phyloP scores from a whole-genome alignment of 352 stramenopile genomes.

The Phytophthora foliorum region DNA sequence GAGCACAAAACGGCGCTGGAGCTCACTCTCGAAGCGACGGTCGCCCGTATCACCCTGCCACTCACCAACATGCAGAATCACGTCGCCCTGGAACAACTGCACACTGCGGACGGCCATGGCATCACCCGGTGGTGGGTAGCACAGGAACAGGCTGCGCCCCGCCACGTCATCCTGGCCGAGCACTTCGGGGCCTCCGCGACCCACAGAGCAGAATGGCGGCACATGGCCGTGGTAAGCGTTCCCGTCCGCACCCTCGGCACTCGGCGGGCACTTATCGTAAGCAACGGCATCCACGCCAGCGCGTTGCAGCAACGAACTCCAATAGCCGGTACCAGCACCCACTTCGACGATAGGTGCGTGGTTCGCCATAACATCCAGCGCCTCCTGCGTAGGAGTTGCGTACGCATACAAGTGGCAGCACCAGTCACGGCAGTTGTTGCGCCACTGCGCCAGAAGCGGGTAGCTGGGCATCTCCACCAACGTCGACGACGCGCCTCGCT shows the following conservation, averaged over 20 bases:
- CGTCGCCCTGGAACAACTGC: slow-evolving; percentile 68
- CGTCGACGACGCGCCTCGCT: slow-evolving; percentile 14
- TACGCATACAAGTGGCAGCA: slow-evolving; percentile 81
- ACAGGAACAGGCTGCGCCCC: slow-evolving; percentile 68
- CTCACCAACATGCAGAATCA: slow-evolving; percentile 78
- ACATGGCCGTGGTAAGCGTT: slow-evolving; percentile 78
- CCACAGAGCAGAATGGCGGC: slow-evolving; percentile 70
- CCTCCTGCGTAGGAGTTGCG: slow-evolving; percentile 68
- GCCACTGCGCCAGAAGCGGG: slow-evolving; percentile 74
- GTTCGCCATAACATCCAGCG: slow-evolving; percentile 57
- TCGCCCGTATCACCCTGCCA: slow-evolving; percentile 86
- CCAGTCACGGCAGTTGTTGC: slow-evolving; percentile 84
- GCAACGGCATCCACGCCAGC: slow-evolving; percentile 79
- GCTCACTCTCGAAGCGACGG: slow-evolving; percentile 68
- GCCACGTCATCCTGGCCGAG: slow-evolving; percentile 52
- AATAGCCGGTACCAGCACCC: slow-evolving; percentile 92
- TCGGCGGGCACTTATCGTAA: slow-evolving; percentile 68
- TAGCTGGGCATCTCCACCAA: slow-evolving; percentile 70
- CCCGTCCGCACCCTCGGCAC: slow-evolving; percentile 29
- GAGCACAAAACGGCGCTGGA: slow-evolving; percentile 63
- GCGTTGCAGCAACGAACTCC: slow-evolving; percentile 78
- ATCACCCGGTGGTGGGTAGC: slow-evolving; percentile 73
- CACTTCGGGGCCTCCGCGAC: slow-evolving; percentile 64
- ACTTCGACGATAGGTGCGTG: slow-evolving; percentile 88
- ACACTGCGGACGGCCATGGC: slow-evolving; percentile 70